These are phyloP conservation scores for Thraustotheca clavata DNA, from an alignment of 352 stramenopile genomes.

Conservation along the genomic window DNA sequence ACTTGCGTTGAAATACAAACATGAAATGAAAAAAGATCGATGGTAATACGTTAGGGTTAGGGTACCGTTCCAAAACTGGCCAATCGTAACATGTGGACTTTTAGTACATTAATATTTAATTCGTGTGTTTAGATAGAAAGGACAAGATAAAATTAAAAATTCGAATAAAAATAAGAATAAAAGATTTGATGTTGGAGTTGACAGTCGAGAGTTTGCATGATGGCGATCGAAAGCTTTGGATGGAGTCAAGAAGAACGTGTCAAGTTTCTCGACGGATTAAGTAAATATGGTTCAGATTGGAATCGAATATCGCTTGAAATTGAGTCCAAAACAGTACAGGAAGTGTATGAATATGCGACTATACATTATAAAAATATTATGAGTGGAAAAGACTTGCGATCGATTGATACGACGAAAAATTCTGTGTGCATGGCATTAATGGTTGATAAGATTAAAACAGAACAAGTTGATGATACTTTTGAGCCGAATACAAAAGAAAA, in stretches of 20 bases:
- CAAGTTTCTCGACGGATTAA: constrained; percentile 14
- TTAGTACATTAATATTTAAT: too few species aligned
- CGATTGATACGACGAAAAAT: constrained; percentile 14
- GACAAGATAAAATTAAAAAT: too few species aligned
- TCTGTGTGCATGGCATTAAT: background rate
- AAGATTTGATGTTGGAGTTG: too few species aligned
- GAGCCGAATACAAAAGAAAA: background rate
- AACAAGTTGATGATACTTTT: background rate
- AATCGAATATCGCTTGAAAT: constrained; percentile 14
- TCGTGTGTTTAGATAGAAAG: too few species aligned
- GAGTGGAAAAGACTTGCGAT: constrained; percentile 18
- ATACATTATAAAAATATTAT: constrained; percentile 21
- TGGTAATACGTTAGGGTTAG: background rate
- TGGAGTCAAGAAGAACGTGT: constrained; percentile 13
- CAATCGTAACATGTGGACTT: too few species aligned
- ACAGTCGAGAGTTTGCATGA: background rate
- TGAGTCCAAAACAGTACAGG: constrained; percentile 19
- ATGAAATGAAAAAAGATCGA: constrained; percentile 1
- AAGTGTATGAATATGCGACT: constrained; percentile 22
- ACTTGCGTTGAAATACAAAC: too few species aligned
- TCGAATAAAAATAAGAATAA: too few species aligned
- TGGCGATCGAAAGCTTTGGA: background rate
- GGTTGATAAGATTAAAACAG: background rate
- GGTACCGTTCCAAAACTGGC: background rate
- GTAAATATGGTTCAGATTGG: constrained; percentile 17